Evolutionary conservation across 2,329 filamentous ascomycete species (phyloP), one percentile per base, ranked within the genome.

Genomic region (Aureobasidium sp.): DNA sequence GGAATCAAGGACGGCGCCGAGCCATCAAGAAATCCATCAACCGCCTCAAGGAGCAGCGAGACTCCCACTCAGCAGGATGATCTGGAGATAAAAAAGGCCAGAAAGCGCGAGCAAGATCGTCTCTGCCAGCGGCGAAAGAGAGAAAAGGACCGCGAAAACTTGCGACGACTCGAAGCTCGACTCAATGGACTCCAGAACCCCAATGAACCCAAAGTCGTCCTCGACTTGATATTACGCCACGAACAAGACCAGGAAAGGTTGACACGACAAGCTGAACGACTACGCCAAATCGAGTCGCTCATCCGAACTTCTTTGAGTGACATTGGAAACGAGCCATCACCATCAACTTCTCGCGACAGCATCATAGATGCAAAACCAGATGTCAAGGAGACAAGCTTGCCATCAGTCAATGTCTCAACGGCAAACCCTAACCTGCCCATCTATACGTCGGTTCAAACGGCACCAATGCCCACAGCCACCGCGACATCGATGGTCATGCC

Each of bases 121-220:
- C 39, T 53, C 14, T 53, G 51, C 39, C 51, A 53, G 8, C 40
- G 51, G 17, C 40, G 51, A 14, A 53, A 53, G 40, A 30, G 51
- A 44, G 51, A 53, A 47, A 53, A 53, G 41, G 51, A 53, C 51
- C 51, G 51, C 40, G 51, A 53, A 5, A 53, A 53, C 19, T 41
- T 53, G 16, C 51, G 51, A 32, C 51, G 51, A 29, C 51, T 53
- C 40, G 51, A 53, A 41, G 51, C 51, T 29, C 39, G 51, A 53
- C 24, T 53, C 14, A 53, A 45, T 25, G 51, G 51, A 39, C n/a
- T 53, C 14, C 51, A 53, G 21, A 53, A 53, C 19, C 30, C 40
- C 6, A 41, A 53, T 24, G 51, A 53, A 29, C 40, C 51, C 16
- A 53, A 53, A 27, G 40, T 44, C 12, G 41, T 53, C 5, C 51